Evolutionary conservation across 176 grass and related monocot species (phyloP).

Genomic region (Raddia distichophylla): DNA sequence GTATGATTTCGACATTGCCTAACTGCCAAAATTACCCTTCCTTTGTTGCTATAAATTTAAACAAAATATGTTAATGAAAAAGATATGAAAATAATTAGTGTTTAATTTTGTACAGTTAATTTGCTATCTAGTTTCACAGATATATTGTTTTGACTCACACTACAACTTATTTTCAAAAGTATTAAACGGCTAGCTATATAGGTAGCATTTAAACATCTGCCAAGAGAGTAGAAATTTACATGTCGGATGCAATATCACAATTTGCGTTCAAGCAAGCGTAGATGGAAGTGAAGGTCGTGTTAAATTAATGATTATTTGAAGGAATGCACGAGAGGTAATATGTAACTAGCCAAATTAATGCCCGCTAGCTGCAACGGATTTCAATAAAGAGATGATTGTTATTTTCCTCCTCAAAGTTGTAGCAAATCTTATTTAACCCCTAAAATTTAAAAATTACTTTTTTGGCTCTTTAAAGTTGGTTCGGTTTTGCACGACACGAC

Average conservation of each 20-base stretch:
- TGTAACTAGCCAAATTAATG: background rate
- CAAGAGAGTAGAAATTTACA: background rate
- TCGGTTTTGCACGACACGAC: too few relatives aligned
- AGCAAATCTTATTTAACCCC: too few relatives aligned
- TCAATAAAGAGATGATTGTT: too few relatives aligned
- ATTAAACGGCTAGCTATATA: background rate
- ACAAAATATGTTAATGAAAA: background rate
- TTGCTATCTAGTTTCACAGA: background rate
- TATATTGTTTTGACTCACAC: background rate
- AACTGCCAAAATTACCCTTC: background rate
- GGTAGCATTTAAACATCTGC: background rate
- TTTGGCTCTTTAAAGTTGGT: too few relatives aligned
- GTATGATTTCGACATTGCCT: background rate
- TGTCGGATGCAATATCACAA: background rate
- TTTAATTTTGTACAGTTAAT: background rate
- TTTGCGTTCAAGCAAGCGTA: background rate
- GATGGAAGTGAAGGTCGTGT: background rate
- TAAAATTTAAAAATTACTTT: too few relatives aligned
- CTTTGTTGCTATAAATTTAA: background rate
- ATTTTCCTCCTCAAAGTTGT: too few relatives aligned
- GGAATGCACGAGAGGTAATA: background rate
- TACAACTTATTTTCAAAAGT: background rate
- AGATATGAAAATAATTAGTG: background rate
- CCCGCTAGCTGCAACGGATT: too few relatives aligned
- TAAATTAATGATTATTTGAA: background rate